Evolutionary conservation across 169 alveolate genomes (phyloP).

Genomic region (Perkinsus olseni): DNA sequence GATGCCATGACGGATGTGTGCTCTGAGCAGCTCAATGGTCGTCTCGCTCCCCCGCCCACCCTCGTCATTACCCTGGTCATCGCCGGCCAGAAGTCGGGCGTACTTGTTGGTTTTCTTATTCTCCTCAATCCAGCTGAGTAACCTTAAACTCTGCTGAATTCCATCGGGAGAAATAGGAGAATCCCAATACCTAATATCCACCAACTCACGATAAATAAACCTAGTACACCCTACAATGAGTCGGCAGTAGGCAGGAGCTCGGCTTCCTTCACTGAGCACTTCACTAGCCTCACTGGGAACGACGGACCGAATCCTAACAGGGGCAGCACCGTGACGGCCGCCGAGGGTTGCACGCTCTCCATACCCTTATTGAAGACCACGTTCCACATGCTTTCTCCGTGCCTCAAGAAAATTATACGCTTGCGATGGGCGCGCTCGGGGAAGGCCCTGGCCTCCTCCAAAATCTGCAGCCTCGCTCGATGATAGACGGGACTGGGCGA

Average conservation of each 20-base stretch:
- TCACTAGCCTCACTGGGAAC: not conserved
- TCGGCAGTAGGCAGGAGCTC: not conserved
- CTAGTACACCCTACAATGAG: not conserved
- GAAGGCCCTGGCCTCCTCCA: not conserved
- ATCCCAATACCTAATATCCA: not conserved
- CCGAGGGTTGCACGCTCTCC: too few species aligned
- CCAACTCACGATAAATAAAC: not conserved
- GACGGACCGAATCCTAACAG: not conserved
- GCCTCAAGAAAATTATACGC: not conserved
- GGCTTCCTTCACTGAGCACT: not conserved
- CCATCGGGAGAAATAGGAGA: not conserved
- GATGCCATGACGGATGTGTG: not conserved
- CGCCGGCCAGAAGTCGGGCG: not conserved
- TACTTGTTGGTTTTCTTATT: not conserved
- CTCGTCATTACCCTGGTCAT: not conserved
- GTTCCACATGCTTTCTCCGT: not conserved
- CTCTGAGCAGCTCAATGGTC: not conserved
- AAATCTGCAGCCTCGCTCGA: not conserved
- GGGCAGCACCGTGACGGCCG: too few species aligned
- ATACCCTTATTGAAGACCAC: not conserved
- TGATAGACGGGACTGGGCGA: not conserved
- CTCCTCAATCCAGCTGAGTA: not conserved
- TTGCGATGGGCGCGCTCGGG: not conserved
- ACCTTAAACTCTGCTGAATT: not conserved
- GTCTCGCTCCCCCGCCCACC: not conserved